Conservation (phyloP, 495 filamentous ascomycete species). For the Hypoxylon crocopeplum region DNA sequence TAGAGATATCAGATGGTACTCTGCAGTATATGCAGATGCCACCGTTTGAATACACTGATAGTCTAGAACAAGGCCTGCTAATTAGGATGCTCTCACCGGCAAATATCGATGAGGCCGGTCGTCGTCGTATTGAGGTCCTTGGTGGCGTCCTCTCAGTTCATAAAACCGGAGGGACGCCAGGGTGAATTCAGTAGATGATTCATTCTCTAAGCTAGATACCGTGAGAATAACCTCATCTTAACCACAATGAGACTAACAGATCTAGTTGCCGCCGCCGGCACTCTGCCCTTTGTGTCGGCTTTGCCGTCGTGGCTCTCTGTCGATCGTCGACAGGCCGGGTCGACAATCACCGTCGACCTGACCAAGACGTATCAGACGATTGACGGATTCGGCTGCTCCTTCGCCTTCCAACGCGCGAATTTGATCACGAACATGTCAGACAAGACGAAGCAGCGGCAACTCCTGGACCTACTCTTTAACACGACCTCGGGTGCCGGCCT, state of each 20-base stretch:
- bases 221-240: background rate
- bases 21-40: constrained; percentile 12
- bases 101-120: constrained; percentile 23
- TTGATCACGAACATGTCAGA: constrained; percentile 57
- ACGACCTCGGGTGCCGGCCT: constrained; percentile 58
- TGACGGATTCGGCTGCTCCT: constrained; percentile 59
- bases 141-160: background rate
- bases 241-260: constrained; percentile 33
- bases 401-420: constrained; percentile 63
- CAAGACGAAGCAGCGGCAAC: constrained; percentile 51
- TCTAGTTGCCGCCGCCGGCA: constrained; percentile 14
- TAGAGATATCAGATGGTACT: constrained; percentile 1
- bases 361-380: constrained; percentile 54
- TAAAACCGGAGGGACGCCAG: constrained; percentile 10
- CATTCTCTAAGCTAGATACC: background rate
- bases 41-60: constrained; percentile 18
- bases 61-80: constrained; percentile 28
- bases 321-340: constrained; percentile 36
- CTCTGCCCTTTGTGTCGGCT: constrained; percentile 31
- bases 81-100: constrained; percentile 22
- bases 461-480: constrained; percentile 61
- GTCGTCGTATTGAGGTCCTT: background rate
- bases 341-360: constrained; percentile 52
- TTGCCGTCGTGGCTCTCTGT: constrained; percentile 26
- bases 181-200: background rate